Evolutionary conservation across 2,329 filamentous ascomycete species (phyloP), one percentile per base, ranked within the genome.

Genomic region (Microsporum audouinii): DNA sequence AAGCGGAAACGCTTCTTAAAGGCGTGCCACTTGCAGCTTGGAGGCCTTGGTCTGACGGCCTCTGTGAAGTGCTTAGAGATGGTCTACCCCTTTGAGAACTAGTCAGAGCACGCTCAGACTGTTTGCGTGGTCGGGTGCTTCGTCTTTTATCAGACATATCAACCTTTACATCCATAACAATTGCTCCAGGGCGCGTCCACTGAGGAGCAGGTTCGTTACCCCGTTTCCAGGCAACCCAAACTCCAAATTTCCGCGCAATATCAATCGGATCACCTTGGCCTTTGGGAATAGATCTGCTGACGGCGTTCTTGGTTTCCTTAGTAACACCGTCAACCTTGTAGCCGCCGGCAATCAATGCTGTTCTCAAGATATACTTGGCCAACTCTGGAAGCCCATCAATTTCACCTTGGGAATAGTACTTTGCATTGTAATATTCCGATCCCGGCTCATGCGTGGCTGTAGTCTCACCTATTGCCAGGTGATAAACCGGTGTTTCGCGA

Each of bases 161-260:
- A 60, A 79, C 74, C 62, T 76, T 76, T 43, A 71, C 68, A 66
- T 76, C 80, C 53, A 78, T 78, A 51, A 83, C 75, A 14, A 79
- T 75, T 53, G 78, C 78, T 65, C 84, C 82, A 1, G 81, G 81
- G 60, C 81, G 77, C 45, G 83, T 83, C 84, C 84, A 87, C 51
- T 79, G 75, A 34, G 84, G 82, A 56, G 84, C 81, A 61, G 75
- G 75, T 64, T 85, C 83, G 67, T 86, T 85, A 8, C 84, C 84
- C 60, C 82, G 80, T 69, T 87, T 87, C 84, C 84, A 87, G 2
- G 84, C 82, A 61, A 82, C 79, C 84, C 84, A 87, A 61, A 85
- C 76, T 3, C 83, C 84, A 65, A 87, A 86, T 14, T 73, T 79
- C 65, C 80, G 79, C 61, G 83, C 80, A 38, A 82, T 72, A 34